Evolutionary conservation across 164 flowering plant genomes (phyloP).

Genomic region (Nymphaea colorata): DNA sequence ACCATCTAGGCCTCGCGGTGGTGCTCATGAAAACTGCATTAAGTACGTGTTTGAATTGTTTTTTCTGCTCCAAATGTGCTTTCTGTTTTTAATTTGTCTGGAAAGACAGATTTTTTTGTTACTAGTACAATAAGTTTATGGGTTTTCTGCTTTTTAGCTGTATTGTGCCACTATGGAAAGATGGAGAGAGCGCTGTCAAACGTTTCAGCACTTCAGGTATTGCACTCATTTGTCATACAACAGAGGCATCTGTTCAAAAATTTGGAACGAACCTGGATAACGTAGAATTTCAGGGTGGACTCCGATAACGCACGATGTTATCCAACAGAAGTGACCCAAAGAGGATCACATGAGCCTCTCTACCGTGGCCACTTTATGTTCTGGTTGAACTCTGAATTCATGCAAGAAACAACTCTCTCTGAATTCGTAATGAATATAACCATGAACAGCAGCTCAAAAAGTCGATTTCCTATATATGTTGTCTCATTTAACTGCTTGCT

Average conservation of each 20-base stretch:
- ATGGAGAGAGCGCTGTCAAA: slow-evolving; percentile 27
- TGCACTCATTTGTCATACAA: background rate
- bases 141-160: slow-evolving; percentile 30
- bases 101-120: background rate
- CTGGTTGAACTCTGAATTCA: too few relatives aligned
- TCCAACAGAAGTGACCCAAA: too few relatives aligned
- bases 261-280: background rate
- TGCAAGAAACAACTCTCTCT: background rate
- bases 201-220: slow-evolving; percentile 93
- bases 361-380: too few relatives aligned
- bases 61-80: background rate
- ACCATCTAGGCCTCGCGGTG: slow-evolving; percentile 45
- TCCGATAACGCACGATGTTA: background rate
- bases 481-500: background rate
- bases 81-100: background rate
- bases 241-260: slow-evolving; percentile 1
- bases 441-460: background rate
- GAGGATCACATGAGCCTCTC: too few relatives aligned
- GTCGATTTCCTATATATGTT: background rate
- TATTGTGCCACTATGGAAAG: slow-evolving; percentile 51
- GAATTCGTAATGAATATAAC: background rate
- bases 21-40: slow-evolving; percentile 82
- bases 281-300: background rate
- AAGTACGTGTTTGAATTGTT: slow-evolving; percentile 27
- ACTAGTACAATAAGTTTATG: background rate